Base-by-base conservation (phyloP, 192 early-diverging fungal species). In the Dissophora globulifera region DNA sequence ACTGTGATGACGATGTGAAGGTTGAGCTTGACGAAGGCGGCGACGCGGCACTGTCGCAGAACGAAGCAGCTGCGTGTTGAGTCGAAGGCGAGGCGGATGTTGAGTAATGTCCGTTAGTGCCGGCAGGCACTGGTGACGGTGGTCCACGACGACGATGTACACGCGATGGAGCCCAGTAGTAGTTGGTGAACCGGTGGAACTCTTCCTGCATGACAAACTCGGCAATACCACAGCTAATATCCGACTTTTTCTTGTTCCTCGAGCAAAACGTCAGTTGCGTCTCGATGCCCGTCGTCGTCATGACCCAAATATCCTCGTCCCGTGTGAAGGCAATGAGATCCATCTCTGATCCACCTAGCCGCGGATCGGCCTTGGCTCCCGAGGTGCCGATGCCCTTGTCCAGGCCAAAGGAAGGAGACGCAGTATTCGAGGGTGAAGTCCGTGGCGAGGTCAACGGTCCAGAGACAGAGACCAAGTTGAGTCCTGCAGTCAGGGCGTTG, bases 171-270 rank as follows among this genome's bases (percentile, higher is more conserved):
- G 74, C 67, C 89, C 88, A 90, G 57, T 84, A 85, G 62, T 88
- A 91, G 29, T 87, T 86, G 10, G 89, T 86, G 33, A 78, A 85
- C 35, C 90, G 71, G 53, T 85, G 84, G 51, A 91, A 90, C 60
- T 91, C 90, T 65, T 91, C 90, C 57, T 91, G 90, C 88, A 90
- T 89, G 20, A 91, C 84, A 83, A 88, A 91, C 57, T 91, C 90
- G 10, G 87, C 84, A 25, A 82, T 65, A 17, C 90, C 90, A 65
- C 85, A 86, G 35, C 68, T 78, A 23, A 90, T 69, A 13, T 79
- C 74, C 0, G 68, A 66, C 54, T 81, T 64, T 15, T 75, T 61
- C 13, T 57, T 67, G 47, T 75, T 81, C 22, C 61, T 51, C 5
- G 83, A 79, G 53, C 82, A 85, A 52, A 84, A 84, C 16, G 90